Evolutionary conservation across 257 asterid species (phyloP).

Genomic region (Rauvolfia tetraphylla): DNA sequence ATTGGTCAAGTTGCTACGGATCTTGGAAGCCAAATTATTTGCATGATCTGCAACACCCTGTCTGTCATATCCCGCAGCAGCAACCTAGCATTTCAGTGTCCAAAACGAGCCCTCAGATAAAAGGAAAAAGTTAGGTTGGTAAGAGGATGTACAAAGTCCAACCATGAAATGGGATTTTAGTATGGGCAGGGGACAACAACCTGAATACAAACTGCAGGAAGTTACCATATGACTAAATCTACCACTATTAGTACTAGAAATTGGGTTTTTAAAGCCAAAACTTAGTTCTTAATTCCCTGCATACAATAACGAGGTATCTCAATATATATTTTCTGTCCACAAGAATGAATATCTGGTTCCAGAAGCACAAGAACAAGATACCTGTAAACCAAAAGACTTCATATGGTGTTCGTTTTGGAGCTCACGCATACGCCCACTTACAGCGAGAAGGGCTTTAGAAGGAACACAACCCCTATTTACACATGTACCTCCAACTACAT

Average conservation of each 20-base stretch:
- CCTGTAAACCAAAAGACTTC: slow-evolving; percentile 62
- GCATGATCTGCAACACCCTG: slow-evolving; percentile 52
- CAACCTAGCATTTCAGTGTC: slow-evolving; percentile 23
- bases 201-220: neutral
- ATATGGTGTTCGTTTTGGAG: slow-evolving; percentile 57
- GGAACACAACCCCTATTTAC: slow-evolving; percentile 29
- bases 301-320: neutral
- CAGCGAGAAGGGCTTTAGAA: slow-evolving; percentile 49
- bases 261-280: neutral
- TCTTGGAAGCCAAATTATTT: slow-evolving; percentile 40
- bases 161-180: too few species aligned
- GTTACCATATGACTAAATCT: neutral
- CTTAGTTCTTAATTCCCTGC: neutral
- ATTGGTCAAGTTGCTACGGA: slow-evolving; percentile 73
- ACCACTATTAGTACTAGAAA: neutral
- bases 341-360: neutral
- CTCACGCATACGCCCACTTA: slow-evolving; percentile 63
- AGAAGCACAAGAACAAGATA: slow-evolving; percentile 1
- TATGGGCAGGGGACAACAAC: neutral
- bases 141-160: neutral
- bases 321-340: neutral
- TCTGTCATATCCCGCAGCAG: slow-evolving; percentile 46
- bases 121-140: neutral
- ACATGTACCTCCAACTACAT: slow-evolving; percentile 30
- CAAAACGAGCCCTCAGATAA: neutral